Base-by-base conservation (phyloP, 2,329 filamentous ascomycete genomes). In the Phaeosphaeriaceae sp. region DNA sequence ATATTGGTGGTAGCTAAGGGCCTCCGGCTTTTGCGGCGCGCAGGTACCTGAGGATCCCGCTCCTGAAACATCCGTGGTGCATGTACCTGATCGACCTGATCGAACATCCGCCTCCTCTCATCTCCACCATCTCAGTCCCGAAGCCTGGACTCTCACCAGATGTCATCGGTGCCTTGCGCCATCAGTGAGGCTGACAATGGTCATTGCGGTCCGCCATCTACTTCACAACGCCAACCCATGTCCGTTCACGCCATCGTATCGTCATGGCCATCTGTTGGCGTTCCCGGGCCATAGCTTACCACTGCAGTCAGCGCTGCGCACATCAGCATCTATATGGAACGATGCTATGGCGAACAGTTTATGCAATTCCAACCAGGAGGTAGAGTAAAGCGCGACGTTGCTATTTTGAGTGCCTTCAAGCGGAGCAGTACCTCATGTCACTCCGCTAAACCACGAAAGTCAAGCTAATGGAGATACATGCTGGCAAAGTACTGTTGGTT, bases 331-430 rank as follows among this genome's bases (percentile, higher is more conserved):
- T 40, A 40, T 40, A 40, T 40, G 4, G 35, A 40, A 40, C 35
- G 35, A 40, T 40, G 35, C 35, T 40, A 40, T 40, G 35, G 35
- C 35, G 35, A 40, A 26, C 26, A 44, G 26, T 28, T 24, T 26
- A 43, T 21, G 28, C 22, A n/a, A 30, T 23, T 52, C 40, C 40
- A 40, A 35, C 28, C 30, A 30, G 43, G 23, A 44, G 5, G 51
- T 50, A 30, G 47, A 50, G 53, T 49, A 49, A 44, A 56, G n/a
- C 49, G 46, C 13, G 17, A 8, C 23, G 32, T 46, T 49, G 40
- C 57, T 56, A 56, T 60, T 58, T 60, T 47, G 43, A 55, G 44
- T 49, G 26, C 22, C 55, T n/a, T 40, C 35, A 40, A 40, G 35
- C 35, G 15, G 15, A 40, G 8, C 35, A 40, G 35, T n/a, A 40